phyloP scores from a whole-genome alignment of 2,329 filamentous ascomycete species.

The Microdochium bolleyi region DNA sequence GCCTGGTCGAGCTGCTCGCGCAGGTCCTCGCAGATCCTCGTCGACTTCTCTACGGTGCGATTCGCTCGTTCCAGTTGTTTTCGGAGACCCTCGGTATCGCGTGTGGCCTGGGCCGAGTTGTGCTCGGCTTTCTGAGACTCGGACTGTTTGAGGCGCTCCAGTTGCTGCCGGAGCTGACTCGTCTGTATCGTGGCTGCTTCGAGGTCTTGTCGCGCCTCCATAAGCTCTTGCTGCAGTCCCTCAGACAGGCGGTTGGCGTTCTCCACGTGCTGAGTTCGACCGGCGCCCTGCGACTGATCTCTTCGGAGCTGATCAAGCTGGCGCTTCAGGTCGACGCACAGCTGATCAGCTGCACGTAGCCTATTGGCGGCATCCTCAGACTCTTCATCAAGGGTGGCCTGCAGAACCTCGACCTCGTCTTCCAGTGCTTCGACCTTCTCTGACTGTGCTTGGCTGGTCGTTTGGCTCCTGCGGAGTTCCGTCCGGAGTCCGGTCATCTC shows the following conservation, averaged over 20 bases:
- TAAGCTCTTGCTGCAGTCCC: conserved; percentile 26
- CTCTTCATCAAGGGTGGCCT: conserved; percentile 57
- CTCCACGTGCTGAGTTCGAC: conserved; percentile 11
- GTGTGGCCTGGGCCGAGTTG: conserved; percentile 28
- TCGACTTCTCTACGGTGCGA: conserved; percentile 41
- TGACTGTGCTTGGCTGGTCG: conserved; percentile 52
- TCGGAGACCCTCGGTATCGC: conserved; percentile 11
- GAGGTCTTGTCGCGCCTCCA: conserved; percentile 58
- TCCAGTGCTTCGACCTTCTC: conserved; percentile 63
- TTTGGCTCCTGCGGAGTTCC: conserved; percentile 59
- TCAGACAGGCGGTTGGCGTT: conserved; percentile 21
- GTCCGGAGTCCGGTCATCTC: conserved; percentile 61
- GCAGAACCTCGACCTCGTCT: conserved; percentile 69
- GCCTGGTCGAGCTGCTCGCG: conserved; percentile 14
- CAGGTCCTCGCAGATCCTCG: conserved; percentile 36
- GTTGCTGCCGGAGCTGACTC: conserved; percentile 38
- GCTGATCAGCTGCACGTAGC: conserved; percentile 32
- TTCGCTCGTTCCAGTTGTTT: conserved; percentile 25
- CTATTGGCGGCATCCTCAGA: conserved; percentile 48
- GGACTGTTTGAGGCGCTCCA: conserved; percentile 12
- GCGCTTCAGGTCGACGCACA: conserved; percentile 32
- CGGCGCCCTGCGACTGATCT: conserved; percentile 11
- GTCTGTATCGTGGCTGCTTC: conserved; percentile 24
- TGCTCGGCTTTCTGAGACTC: conserved; percentile 32
- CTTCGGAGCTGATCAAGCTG: conserved; percentile 27